Percentiles rank a stretch among this genome's conserved stretches.
Evolutionary conservation across 2,329 filamentous ascomycete genomes (phyloP).

Genomic region (Fusarium napiforme): DNA sequence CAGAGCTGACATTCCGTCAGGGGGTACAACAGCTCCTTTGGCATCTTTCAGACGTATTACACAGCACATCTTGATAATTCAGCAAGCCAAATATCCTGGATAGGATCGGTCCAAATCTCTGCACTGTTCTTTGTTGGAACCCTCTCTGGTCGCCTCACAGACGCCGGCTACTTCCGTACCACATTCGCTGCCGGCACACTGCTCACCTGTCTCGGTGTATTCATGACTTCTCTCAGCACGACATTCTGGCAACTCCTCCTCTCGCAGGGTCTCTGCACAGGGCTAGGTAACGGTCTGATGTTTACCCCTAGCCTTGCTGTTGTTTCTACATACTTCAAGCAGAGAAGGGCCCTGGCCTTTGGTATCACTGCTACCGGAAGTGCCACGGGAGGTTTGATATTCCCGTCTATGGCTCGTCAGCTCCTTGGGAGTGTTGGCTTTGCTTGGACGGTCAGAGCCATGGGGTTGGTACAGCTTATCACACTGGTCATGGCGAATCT

Average conservation of each 20-base stretch:
- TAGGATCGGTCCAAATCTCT: neutral
- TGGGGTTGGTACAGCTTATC: neutral
- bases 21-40: constrained; percentile 15
- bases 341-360: neutral
- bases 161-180: neutral
- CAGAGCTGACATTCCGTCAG: neutral
- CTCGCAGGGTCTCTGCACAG: neutral
- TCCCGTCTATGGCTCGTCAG: neutral
- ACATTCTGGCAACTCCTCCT: neutral
- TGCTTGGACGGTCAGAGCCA: neutral
- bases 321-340: neutral
- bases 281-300: neutral
- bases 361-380: neutral
- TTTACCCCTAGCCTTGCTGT: neutral
- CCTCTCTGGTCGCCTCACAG: neutral
- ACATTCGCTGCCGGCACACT: neutral
- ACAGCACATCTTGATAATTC: neutral
- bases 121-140: neutral
- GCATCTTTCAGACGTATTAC: neutral
- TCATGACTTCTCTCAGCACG: neutral
- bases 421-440: neutral
- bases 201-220: neutral
- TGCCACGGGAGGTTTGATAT: neutral
- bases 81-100: neutral
- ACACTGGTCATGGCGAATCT: neutral